Evolutionary conservation across 1,139 yeast species (phyloP).

Genomic region (Diutina ranongensis): DNA sequence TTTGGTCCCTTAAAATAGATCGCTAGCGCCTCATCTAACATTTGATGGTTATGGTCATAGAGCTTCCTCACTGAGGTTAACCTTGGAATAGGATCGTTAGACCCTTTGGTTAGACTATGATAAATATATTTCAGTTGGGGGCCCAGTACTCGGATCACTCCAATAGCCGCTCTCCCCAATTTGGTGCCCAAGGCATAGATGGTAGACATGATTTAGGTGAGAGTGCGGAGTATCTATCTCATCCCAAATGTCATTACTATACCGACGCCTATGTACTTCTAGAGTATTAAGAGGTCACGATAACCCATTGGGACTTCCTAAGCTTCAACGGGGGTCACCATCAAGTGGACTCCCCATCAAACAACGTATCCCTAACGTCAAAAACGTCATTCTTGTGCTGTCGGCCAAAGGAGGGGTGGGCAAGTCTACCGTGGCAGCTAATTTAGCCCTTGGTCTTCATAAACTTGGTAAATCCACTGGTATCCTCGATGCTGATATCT

Average conservation of each 20-base stretch:
- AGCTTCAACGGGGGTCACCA: slow-evolving; percentile 42
- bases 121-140: slow-evolving; percentile 40
- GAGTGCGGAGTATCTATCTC: background rate
- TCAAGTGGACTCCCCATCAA: slow-evolving; percentile 42
- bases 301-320: slow-evolving; percentile 11
- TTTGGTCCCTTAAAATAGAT: slow-evolving; percentile 60
- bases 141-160: slow-evolving; percentile 78
- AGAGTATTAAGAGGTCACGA: slow-evolving; percentile 8
- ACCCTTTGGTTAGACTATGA: slow-evolving; percentile 31
- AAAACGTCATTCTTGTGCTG: slow-evolving; percentile 53
- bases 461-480: slow-evolving; percentile 51
- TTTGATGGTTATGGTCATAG: slow-evolving; percentile 25
- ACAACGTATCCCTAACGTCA: slow-evolving; percentile 48
- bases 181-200: slow-evolving; percentile 86
- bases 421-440: slow-evolving; percentile 49
- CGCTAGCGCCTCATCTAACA: slow-evolving; percentile 71
- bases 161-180: slow-evolving; percentile 75
- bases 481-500: slow-evolving; percentile 67
- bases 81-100: slow-evolving; percentile 35
- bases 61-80: slow-evolving; percentile 45
- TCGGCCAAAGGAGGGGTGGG: slow-evolving; percentile 81
- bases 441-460: slow-evolving; percentile 54
- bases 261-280: background rate
- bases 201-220: slow-evolving; percentile 31
- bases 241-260: background rate